phyloP scores from a whole-genome alignment of 768 basidiomycete species.

The Psilocybe subaeruginosa region DNA sequence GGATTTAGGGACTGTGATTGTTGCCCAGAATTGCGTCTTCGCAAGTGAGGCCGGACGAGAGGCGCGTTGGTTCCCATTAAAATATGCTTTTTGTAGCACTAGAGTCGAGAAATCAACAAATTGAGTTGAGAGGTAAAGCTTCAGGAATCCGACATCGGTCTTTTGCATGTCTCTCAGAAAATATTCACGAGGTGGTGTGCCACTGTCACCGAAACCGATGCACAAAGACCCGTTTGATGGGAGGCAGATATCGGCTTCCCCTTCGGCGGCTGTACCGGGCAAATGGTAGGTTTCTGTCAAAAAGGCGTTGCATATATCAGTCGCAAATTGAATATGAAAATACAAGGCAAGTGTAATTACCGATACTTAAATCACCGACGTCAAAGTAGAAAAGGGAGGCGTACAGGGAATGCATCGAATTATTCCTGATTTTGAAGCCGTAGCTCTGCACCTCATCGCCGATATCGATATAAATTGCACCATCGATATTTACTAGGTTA shows the following conservation, averaged over 20 bases:
- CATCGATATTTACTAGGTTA: background rate
- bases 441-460: background rate
- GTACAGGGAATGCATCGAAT: background rate
- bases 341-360: background rate
- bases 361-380: slow-evolving; percentile 10
- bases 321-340: too few species aligned
- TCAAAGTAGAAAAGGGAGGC: slow-evolving; percentile 11
- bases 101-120: slow-evolving; percentile 4
- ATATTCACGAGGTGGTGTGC: background rate
- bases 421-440: slow-evolving; percentile 7
- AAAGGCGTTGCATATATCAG: too few species aligned
- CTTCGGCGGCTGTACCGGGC: too few species aligned
- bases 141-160: slow-evolving; percentile 10
- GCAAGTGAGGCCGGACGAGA: too few species aligned
- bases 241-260: too few species aligned
- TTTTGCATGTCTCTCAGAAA: background rate
- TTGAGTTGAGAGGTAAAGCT: slow-evolving; percentile 5
- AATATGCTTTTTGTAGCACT: too few species aligned
- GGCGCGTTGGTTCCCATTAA: background rate
- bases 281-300: too few species aligned
- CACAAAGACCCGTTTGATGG: too few species aligned
- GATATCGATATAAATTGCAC: background rate
- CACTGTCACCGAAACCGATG: slow-evolving; percentile 1
- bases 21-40: too few species aligned
- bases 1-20: too few species aligned